Base-by-base conservation (phyloP, 164 flowering plant species). In the Nymphaea colorata region DNA sequence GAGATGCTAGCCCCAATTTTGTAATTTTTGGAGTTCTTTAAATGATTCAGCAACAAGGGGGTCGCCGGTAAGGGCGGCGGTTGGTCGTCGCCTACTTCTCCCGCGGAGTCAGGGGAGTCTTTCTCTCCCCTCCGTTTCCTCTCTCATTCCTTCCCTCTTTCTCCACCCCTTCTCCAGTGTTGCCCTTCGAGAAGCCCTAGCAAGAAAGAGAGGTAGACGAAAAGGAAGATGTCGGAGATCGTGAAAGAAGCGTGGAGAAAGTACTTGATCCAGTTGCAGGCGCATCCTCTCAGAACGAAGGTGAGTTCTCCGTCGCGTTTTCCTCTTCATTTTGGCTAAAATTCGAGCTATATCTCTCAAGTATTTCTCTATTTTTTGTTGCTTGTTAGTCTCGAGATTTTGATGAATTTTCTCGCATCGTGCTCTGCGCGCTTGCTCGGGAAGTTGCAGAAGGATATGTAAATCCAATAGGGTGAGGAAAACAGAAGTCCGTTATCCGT, bases 211-310 rank as follows among this genome's bases (percentile, higher is more conserved):
- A 25, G 36, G 36, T 25, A 25, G 11, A 47, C 4, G 12, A 7
- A 4, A 7, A 47, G 11, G 12, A 12, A 45, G 53, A 86, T 87
- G 96, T 79, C 89, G 72, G 91, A 87, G 45, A 70, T 77, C 11
- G 74, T 80, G 65, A 79, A 71, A 65, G 79, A 80, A 5, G 85
- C 79, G 15, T 87, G 88, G 91, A 78, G 77, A 61, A 83, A 79
- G 7, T 89, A 87, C 76, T 72, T 89, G 45, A 53, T 79, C 55
- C 90, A 87, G 69, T 83, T 89, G 47, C 87, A 86, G 69, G 45
- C 65, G 41, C 84, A 89, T 72, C 96, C 96, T 71, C 85, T 89
- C 1, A 82, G 89, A 79, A 87, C 92, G 44, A 87, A 87, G 88
- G 96, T 87, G 17, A 44, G 7, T 43, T 67, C 55, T n/a, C 18